Base-by-base conservation (phyloP, 2,329 filamentous ascomycete genomes). In the Madurella fahalii region DNA sequence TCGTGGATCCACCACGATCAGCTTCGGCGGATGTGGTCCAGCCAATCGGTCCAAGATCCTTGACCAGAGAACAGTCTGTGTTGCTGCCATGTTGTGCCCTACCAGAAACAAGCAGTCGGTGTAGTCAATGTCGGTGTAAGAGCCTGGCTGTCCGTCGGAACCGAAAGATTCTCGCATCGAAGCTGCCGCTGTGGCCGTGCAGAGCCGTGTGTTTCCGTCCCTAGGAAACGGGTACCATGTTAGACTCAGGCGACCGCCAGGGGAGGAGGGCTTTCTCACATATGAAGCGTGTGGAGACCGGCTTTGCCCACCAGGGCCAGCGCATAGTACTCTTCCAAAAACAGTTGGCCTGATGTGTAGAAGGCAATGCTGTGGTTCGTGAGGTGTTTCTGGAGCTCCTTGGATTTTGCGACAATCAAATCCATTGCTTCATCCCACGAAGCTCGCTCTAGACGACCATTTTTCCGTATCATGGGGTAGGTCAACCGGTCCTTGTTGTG, bases 191-290 rank as follows among this genome's bases (percentile, higher is more conserved):
- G 70, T 71, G 18, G 69, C 69, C 2, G 69, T 72, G 52, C 69
- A 73, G 1, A 73, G 63, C 2, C 70, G 64, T 5, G 71, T 73
- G 54, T 73, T 72, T 2, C 71, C 70, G 46, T 72, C 69, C 69
- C 69, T 71, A 15, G 1, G 16, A 16, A 37, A 4, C 7, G 12
- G 12, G 46, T 31, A n/a, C 17, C 13, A 17, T n/a, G 34, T 47
- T 20, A 30, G 9, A 31, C 17, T 9, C 13, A 41, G 8, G 12
- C 17, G 4, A n/a, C n/a, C 18, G 12, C 13, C 16, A 4, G 17
- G 40, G n/a, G 16, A 30, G 13, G 34, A 12, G 16, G 12, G 11
- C 4, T 5, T 18, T 52, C 66, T 30, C 58, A 70, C 69, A 71
- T 71, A 51, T 72, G 69, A 18, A 72, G 54, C 1, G 69, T 72